phyloP scores from a whole-genome alignment of 495 filamentous ascomycete genomes.

The Trichoderma orchidacearum region DNA sequence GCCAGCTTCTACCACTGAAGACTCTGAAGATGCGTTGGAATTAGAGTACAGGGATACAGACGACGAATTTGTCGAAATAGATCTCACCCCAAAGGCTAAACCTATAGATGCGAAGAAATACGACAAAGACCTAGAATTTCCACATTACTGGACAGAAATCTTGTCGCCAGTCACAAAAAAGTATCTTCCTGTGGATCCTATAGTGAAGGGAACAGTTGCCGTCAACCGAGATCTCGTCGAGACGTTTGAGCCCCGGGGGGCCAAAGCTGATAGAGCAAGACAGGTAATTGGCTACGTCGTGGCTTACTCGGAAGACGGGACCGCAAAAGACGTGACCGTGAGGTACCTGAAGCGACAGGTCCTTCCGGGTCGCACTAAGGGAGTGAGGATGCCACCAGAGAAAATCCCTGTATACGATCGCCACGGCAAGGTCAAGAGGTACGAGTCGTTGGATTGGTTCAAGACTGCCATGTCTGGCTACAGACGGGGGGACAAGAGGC shows the following conservation, averaged over 20 bases:
- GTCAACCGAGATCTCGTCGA: slow-evolving; percentile 55
- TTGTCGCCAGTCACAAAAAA: slow-evolving; percentile 66
- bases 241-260: slow-evolving; percentile 70
- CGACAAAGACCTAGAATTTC: slow-evolving; percentile 64
- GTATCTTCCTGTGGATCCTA: slow-evolving; percentile 63
- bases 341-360: slow-evolving; percentile 75
- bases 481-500: slow-evolving; percentile 35
- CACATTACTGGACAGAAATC: slow-evolving; percentile 89
- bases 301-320: slow-evolving; percentile 69
- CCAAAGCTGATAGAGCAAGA: slow-evolving; percentile 67
- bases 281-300: slow-evolving; percentile 90
- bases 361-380: slow-evolving; percentile 86
- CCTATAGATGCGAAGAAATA: slow-evolving; percentile 17
- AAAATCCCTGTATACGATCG: slow-evolving; percentile 67
- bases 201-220: slow-evolving; percentile 55
- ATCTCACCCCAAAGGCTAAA: slow-evolving; percentile 10
- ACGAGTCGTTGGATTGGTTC: slow-evolving; percentile 80
- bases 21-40: slow-evolving; percentile 25
- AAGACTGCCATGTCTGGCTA: slow-evolving; percentile 63
- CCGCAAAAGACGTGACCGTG: slow-evolving; percentile 89
- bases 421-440: slow-evolving; percentile 53
- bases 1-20: slow-evolving; percentile 9
- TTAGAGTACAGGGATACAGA: slow-evolving; percentile 22
- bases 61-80: slow-evolving; percentile 23
- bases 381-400: slow-evolving; percentile 59